Evolutionary conservation across 148 eudicot genomes (phyloP).

Genomic region (Suaeda aralocaspica): DNA sequence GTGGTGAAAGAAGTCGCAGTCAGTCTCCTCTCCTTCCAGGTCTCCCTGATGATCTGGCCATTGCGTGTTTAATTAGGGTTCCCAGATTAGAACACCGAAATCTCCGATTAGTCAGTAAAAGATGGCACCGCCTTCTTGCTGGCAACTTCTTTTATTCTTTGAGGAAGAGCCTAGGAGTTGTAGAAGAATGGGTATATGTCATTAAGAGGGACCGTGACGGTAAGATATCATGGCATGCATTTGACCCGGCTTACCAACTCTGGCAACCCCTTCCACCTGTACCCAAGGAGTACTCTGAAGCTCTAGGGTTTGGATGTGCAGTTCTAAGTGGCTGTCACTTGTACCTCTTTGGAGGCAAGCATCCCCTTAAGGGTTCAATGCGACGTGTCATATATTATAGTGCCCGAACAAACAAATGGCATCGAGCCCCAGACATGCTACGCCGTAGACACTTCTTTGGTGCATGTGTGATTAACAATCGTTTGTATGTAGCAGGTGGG

Average conservation of each 20-base stretch:
- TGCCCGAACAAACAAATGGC: slow-evolving; percentile 94
- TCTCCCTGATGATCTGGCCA: slow-evolving; percentile 90
- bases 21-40: slow-evolving; percentile 83
- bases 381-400: slow-evolving; percentile 86
- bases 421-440: slow-evolving; percentile 92
- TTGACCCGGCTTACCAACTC: slow-evolving; percentile 64
- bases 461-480: slow-evolving; percentile 85
- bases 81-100: slow-evolving; percentile 69
- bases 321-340: slow-evolving; percentile 92
- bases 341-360: slow-evolving; percentile 88
- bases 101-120: slow-evolving; percentile 81
- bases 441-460: slow-evolving; percentile 81
- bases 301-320: slow-evolving; percentile 81
- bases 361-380: slow-evolving; percentile 91
- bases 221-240: slow-evolving; percentile 85
- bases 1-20: slow-evolving; percentile 56
- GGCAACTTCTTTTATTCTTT: slow-evolving; percentile 84
- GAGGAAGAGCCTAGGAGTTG: slow-evolving; percentile 50
- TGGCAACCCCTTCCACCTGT: slow-evolving; percentile 95
- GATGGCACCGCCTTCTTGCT: slow-evolving; percentile 80
- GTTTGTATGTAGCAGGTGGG: slow-evolving; percentile 91
- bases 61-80: slow-evolving; percentile 87
- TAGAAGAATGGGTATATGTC: slow-evolving; percentile 88
- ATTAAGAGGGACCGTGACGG: slow-evolving; percentile 80
- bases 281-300: slow-evolving; percentile 79